Base-by-base conservation (phyloP, 805 yeast species). In the Yarrowia keelungensis region DNA sequence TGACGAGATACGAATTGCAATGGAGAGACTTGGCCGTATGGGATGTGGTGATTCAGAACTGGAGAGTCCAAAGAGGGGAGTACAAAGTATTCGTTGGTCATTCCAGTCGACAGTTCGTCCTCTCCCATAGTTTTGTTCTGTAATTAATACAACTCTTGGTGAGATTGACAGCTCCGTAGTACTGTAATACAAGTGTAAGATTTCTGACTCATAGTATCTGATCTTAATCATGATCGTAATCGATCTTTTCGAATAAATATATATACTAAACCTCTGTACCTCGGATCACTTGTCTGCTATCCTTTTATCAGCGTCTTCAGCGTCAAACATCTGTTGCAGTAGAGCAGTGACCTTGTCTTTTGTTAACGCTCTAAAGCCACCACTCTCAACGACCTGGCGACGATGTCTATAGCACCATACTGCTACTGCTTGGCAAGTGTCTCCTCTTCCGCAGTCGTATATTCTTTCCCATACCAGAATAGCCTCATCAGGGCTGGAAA, bases 21-120 rank as follows among this genome's bases (percentile, higher is more conserved):
- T 81, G 85, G 73, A 79, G 87, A 69, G 89, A 87, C 74, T 76
- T 86, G 71, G 80, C 86, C 69, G 78, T 83, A 26, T 86, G 89
- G 89, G 88, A 86, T 73, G 78, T 84, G 0, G 80, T 74, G 19
- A 79, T 82, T 15, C 87, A 85, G 73, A 84, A 85, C 71, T 86
- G 89, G 89, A 77, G 54, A 35, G 54, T 50, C 9, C 54, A 32
- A 10, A 32, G 54, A 35, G 54, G 54, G 1, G 22, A 50, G n/a
- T 50, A 50, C 22, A 15, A 8, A 8, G 8, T 50, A 0, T 50
- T 7, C 41, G 26, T 50, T n/a, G 54, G 54, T 19, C 54, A 50
- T 10, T 50, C 54, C 84, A 36, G 82, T 43, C 38, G 75, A 45
- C 66, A 66, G 53, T 42, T 70, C 12, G 70, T 66, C 3, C 32